Evolutionary conservation across 2,329 filamentous ascomycete species (phyloP), one percentile per base, ranked within the genome.

Genomic region (Mycocentrospora acerina): DNA sequence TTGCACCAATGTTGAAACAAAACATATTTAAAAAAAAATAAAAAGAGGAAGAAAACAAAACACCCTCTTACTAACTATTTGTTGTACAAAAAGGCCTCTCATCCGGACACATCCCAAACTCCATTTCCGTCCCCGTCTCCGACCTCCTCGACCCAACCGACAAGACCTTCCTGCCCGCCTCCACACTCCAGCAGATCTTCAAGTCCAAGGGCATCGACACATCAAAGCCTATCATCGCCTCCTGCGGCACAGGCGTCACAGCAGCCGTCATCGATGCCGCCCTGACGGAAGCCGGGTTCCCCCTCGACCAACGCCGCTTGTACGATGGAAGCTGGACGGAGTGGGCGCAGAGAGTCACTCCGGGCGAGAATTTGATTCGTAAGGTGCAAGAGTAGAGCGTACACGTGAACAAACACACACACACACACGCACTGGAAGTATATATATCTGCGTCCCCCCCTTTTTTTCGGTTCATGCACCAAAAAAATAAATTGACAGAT

Each of bases 271-370:
- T 98, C 28, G 93, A 98, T 62, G 85, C 90, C 25, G 93, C 90
- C 2, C 71, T 98, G 37, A 81, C 81, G 19, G 83, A 89, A 66
- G 88, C 90, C 15, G 84, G 83, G 2, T 90, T 82, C 60, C 87
- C 86, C 2, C 73, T 80, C 4, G 78, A 83, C 44, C 79, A 80
- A 37, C 80, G 88, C 52, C 83, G 79, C 61, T 76, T 98, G 15
- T 98, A 98, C 60, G 93, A 98, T 66, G 93, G 93, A 32, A 95
- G 90, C 68, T 98, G 93, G 93, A 97, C 93, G 79, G 95, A 75
- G 82, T 86, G 82, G 81, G 83, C 82, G 25, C 82, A 85, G 58
- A 72, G 82, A 39, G 81, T 83, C 27, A 73, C 73, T 42, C 74
- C 80, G 16, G 73, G 76, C 2, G 83, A 86, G 27, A 77, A 78